phyloP scores from a whole-genome alignment of 1,139 yeast species.

The Meyerozyma guilliermondii region DNA sequence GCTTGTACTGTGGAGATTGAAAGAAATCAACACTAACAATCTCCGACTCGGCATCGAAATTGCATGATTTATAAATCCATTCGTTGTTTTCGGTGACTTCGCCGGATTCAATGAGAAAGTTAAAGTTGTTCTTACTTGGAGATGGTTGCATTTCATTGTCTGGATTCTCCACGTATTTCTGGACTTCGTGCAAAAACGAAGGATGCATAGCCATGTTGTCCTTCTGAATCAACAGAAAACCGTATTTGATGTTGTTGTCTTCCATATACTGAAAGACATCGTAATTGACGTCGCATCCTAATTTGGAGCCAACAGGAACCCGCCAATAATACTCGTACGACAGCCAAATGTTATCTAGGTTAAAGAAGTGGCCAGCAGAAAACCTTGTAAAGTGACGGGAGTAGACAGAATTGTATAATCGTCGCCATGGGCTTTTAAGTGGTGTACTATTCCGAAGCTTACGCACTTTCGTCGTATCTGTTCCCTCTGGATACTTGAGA shows the following conservation, averaged over 20 bases:
- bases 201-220: conserved; percentile 11
- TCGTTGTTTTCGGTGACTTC: conserved; percentile 2
- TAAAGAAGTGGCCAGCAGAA: conserved; percentile 3
- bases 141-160: conserved; percentile 4
- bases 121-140: conserved; percentile 5
- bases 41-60: conserved; percentile 14
- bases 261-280: conserved; percentile 5
- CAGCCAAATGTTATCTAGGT: conserved; percentile 3
- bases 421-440: not conserved
- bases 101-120: conserved; percentile 7
- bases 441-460: not conserved
- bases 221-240: conserved; percentile 13
- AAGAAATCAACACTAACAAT: conserved; percentile 12
- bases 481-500: conserved; percentile 3
- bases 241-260: conserved; percentile 4
- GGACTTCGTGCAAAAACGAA: conserved; percentile 7
- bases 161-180: conserved; percentile 5
- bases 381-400: conserved; percentile 2
- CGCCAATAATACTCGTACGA: conserved; percentile 5
- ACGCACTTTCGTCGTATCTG: conserved; percentile 1
- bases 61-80: conserved; percentile 11
- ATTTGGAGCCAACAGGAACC: conserved; percentile 3
- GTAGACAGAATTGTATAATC: not conserved
- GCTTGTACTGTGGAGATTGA: conserved; percentile 8
- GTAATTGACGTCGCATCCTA: conserved; percentile 5